Base-by-base conservation (phyloP, 495 filamentous ascomycete species). In the Trichoderma virens region DNA sequence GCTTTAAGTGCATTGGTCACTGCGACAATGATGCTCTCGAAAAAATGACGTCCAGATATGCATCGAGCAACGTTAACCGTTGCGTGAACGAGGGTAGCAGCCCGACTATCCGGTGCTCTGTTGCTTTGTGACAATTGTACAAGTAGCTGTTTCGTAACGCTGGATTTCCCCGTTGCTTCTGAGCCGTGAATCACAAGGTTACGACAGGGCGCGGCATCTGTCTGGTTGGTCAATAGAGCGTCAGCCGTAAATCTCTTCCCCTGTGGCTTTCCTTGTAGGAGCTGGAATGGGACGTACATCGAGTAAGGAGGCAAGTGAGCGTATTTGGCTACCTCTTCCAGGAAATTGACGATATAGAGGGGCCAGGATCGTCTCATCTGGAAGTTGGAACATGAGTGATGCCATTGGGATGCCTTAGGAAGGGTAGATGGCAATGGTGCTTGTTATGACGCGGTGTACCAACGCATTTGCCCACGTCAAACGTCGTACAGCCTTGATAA, bases 101-200 rank as follows among this genome's bases (percentile, higher is more conserved):
- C 51, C n/a, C 14, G 31, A n/a, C 20, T 16, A 27, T 20, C 20
- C 18, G 65, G 23, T 63, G 27, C 16, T 14, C 25, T 16, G 28
- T 8, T 30, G 2, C 66, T 54, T n/a, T 20, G n/a, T 16, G 67
- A 34, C 11, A 76, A 68, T 9, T 28, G 54, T 23, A 69, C 63
- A 2, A 97, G 83, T 20, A 94, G 78, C 9, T 81, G 78, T 47
- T 78, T 77, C 27, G 89, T 76, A 60, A 96, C 83, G 61, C 84
- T 82, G 30, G 83, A 90, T 76, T 97, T 98, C 66, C 94, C 95
- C 0, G 93, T 97, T n/a, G 92, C 87, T 66, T 91, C 86, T n/a
- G 91, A 85, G 23, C 94, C 94, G 69, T 98, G 85, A 56, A 94
- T 74, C 6, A 96, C 85, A 3, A 98, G 67, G 47, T 86, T 88